Evolutionary conservation across 176 grass and related monocot species (phyloP).

Genomic region (Dendrocalamus sinicus): DNA sequence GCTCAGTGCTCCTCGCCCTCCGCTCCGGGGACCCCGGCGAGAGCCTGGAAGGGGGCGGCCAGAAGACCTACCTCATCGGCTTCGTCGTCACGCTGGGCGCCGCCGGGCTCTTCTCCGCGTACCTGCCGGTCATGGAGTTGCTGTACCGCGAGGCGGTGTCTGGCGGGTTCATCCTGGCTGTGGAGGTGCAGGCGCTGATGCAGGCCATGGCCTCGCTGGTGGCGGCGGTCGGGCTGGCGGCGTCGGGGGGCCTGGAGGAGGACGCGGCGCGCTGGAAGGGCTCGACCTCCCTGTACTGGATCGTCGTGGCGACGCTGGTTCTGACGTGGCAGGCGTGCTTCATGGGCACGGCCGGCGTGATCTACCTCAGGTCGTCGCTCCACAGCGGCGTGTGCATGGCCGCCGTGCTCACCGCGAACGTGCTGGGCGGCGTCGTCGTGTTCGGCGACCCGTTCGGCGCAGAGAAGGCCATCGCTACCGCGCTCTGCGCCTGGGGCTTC

Average conservation of each 20-base stretch:
- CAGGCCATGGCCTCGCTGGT: conserved; percentile 57
- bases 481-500: conserved; percentile 81
- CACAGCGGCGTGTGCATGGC: conserved; percentile 92
- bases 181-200: conserved; percentile 91
- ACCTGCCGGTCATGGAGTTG: conserved; percentile 85
- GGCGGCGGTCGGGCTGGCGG: conserved; percentile 49
- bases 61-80: conserved; percentile 55
- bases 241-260: conserved; percentile 43
- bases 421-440: conserved; percentile 66
- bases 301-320: conserved; percentile 50
- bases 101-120: conserved; percentile 69
- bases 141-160: conserved; percentile 61
- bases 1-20: conserved; percentile 77
- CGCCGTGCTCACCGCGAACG: conserved; percentile 71
- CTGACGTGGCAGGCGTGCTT: conserved; percentile 91
- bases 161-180: conserved; percentile 56
- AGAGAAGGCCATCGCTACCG: conserved; percentile 74
- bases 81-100: conserved; percentile 74
- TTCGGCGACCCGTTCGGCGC: conserved; percentile 80
- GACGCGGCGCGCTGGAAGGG: conserved; percentile 52
- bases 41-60: conserved; percentile 36
- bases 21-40: conserved; percentile 54
- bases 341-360: conserved; percentile 89
- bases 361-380: conserved; percentile 81
- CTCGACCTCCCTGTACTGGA: conserved; percentile 58